A percentile compares a stretch with the other conserved stretches of the same genome.
These are phyloP conservation scores for Sclerotinia glacialis DNA, from an alignment of 2,329 filamentous ascomycete species.

Conservation along the genomic window DNA sequence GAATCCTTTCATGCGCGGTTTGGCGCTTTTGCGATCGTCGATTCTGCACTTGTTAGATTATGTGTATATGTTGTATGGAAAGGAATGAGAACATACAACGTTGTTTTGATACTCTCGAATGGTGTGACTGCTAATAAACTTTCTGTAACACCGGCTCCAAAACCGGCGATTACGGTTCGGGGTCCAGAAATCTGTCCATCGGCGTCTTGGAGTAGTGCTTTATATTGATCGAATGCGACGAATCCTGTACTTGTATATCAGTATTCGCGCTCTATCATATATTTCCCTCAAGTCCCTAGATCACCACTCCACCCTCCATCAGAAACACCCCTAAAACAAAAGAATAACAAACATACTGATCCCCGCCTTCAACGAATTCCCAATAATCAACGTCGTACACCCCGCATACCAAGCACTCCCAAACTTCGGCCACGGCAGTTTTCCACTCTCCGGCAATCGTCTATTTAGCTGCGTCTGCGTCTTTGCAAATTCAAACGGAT, in stretches of 20 bases:
- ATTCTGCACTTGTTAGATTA: slow-evolving; percentile 54
- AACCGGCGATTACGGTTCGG: slow-evolving; percentile 86
- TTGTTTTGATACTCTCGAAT: slow-evolving; percentile 98
- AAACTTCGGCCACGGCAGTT: slow-evolving; percentile 92
- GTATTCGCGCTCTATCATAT: neutral
- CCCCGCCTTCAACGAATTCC: slow-evolving; percentile 93
- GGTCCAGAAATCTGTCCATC: slow-evolving; percentile 88
- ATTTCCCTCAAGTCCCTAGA: neutral
- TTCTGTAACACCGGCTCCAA: slow-evolving; percentile 92
- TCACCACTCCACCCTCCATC: too few relatives aligned
- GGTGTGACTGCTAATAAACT: slow-evolving; percentile 91
- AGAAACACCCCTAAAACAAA: neutral
- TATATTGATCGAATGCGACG: slow-evolving; percentile 95
- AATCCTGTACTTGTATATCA: slow-evolving; percentile 57
- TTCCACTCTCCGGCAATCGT: slow-evolving; percentile 74
- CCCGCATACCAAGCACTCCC: slow-evolving; percentile 95
- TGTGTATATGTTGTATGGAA: neutral
- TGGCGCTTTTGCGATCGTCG: slow-evolving; percentile 84
- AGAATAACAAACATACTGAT: slow-evolving; percentile 62
- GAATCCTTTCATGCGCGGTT: slow-evolving; percentile 87
- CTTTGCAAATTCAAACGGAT: slow-evolving; percentile 95
- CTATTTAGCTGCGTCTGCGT: slow-evolving; percentile 92
- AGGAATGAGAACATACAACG: slow-evolving; percentile 55
- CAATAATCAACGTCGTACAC: slow-evolving; percentile 94
- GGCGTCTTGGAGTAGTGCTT: slow-evolving; percentile 73